Conservation (phyloP, 345 rosid species). For the Durio zibethinus region DNA sequence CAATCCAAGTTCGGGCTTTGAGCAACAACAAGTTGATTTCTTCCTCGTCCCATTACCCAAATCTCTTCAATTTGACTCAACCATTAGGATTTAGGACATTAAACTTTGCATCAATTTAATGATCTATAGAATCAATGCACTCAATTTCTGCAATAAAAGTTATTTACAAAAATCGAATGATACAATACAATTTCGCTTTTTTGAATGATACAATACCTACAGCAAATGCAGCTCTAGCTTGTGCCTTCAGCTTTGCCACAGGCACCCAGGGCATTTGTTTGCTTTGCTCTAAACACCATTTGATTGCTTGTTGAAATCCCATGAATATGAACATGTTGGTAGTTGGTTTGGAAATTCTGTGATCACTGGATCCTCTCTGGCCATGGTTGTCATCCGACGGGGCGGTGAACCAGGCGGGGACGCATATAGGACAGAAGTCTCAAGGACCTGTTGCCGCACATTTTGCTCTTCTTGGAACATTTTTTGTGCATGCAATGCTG, state of each 20-base stretch:
- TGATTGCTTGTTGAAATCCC: constrained; percentile 28
- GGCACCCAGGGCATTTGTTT: not conserved
- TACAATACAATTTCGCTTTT: too few species aligned
- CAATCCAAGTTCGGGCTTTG: not conserved
- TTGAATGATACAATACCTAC: not conserved
- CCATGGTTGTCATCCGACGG: constrained; percentile 32
- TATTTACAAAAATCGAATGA: too few species aligned
- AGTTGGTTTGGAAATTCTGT: constrained; percentile 28
- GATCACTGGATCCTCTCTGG: constrained; percentile 57
- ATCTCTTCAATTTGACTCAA: too few species aligned
- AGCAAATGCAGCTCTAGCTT: not conserved
- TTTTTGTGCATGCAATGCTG: constrained; percentile 63
- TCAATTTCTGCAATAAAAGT: too few species aligned
- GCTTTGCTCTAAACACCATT: constrained; percentile 18
- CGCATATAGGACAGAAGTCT: constrained; percentile 49
- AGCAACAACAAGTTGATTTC: not conserved
- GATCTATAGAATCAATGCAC: too few species aligned
- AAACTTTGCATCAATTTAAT: too few species aligned
- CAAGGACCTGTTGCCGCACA: constrained; percentile 47
- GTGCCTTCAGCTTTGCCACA: constrained; percentile 10
- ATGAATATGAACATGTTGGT: constrained; percentile 5
- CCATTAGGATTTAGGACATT: too few species aligned
- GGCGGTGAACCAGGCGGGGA: constrained; percentile 67
- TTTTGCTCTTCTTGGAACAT: constrained; percentile 48
- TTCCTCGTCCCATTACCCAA: too few species aligned